Evolutionary conservation across 2,329 filamentous ascomycete genomes (phyloP), one percentile per base, ranked within the genome.

Genomic region (Fusarium bulbicola): DNA sequence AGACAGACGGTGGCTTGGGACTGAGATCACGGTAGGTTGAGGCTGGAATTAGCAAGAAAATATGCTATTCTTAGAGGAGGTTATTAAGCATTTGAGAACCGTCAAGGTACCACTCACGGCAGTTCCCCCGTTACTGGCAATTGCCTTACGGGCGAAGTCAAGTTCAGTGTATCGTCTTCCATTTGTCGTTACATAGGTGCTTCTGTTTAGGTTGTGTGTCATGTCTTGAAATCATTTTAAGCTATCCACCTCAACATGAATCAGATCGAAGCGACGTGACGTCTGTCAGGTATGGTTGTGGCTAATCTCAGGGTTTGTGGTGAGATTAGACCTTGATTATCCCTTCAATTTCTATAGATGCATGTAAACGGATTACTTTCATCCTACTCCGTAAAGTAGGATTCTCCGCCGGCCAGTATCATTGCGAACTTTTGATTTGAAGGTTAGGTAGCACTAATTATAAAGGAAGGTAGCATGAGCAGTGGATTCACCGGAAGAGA

Each of bases 401-500:
- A n/a, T 13, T 12, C 32, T 26, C 32, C 32, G 32, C n/a, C 28
- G 20, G 36, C 21, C 7, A 34, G 49, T 20, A 21, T 59, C 36
- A 36, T 32, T 28, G 11, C 49, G 42, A 37, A 37, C 30, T 24
- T 59, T 46, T 66, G 30, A 58, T 24, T 37, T 14, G 26, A 24
- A 36, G n/a, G 52, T 67, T 46, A 52, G 32, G 43, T 26, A 40
- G 32, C 30, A 42, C 46, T 40, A 56, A 28, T 56, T 39, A n/a
- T 63, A 63, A 50, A 50, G 49, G 64, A 68, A 68, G 66, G 66
- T 68, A 63, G 39, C 59, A 69, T 24, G 50, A 69, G 39, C 26
- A 26, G 66, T 65, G 66, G 70, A 21, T 58, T 71, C 42, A 50
- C 28, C 63, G 72, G 72, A 66, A 72, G 71, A 71, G 72, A 74